A percentile compares a stretch with the other conserved stretches of the same genome.
These are phyloP conservation scores for Verticillium zaregamsianum DNA, from an alignment of 2,329 filamentous ascomycete genomes.

Conservation along the genomic window DNA sequence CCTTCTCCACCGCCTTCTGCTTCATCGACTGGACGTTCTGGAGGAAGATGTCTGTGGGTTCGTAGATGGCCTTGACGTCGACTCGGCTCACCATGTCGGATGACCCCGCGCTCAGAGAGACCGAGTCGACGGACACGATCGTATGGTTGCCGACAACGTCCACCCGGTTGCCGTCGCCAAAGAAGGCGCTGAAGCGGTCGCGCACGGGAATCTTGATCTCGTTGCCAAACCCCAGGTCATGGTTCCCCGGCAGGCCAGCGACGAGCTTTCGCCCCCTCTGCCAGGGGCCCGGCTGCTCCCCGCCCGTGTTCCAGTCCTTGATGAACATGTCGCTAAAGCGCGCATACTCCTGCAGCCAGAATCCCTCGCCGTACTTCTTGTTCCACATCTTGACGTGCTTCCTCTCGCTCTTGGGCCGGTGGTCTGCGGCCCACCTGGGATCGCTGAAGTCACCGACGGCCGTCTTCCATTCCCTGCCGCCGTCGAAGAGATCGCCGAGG, in stretches of 20 bases:
- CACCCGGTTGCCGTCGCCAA: slow-evolving; percentile 86
- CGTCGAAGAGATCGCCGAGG: slow-evolving; percentile 91
- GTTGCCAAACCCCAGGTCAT: slow-evolving; percentile 87
- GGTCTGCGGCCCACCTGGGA: slow-evolving; percentile 51
- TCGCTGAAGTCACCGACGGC: slow-evolving; percentile 54
- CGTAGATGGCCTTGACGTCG: slow-evolving; percentile 63
- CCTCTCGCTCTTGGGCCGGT: slow-evolving; percentile 47
- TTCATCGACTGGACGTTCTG: slow-evolving; percentile 61
- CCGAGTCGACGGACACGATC: slow-evolving; percentile 84
- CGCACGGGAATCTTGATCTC: slow-evolving; percentile 78
- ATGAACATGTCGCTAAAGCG: slow-evolving; percentile 87
- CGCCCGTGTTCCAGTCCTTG: slow-evolving; percentile 58
- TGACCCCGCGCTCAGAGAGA: slow-evolving; percentile 74
- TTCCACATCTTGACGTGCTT: slow-evolving; percentile 62
- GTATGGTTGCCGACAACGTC: slow-evolving; percentile 94
- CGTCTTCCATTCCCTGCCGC: slow-evolving; percentile 91
- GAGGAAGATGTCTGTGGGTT: slow-evolving; percentile 73
- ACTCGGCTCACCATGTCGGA: slow-evolving; percentile 46
- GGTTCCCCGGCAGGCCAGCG: slow-evolving; percentile 85
- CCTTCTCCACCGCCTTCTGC: slow-evolving; percentile 62
- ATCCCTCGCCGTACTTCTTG: slow-evolving; percentile 71
- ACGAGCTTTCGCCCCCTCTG: slow-evolving; percentile 73
- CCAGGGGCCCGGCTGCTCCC: slow-evolving; percentile 49
- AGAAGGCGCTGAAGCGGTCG: slow-evolving; percentile 79
- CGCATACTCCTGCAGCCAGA: slow-evolving; percentile 82